Evolutionary conservation across 768 basidiomycete genomes (phyloP), one percentile per base, ranked within the genome.

Genomic region (Phanerochaete sordida): DNA sequence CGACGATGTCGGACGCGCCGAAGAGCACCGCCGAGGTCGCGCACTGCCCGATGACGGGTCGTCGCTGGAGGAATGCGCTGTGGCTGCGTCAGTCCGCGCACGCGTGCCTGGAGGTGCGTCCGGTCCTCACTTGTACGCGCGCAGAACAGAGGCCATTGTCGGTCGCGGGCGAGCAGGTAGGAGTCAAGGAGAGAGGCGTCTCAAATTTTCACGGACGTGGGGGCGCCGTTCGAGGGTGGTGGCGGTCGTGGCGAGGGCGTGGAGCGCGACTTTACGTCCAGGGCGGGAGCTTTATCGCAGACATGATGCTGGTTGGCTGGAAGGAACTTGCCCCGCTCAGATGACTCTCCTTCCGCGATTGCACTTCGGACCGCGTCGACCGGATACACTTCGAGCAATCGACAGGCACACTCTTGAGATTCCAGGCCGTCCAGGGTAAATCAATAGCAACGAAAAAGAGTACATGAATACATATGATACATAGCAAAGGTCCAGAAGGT

Each of bases 1-100:
- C 94, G 45, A 95, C 81, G 1, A 94, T 66, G 69, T 93, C 92
- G 23, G 90, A 91, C 6, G 81, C 76, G 46, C 88, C 86, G 63
- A 92, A 93, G 9, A 93, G 75, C 53, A 87, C 65, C 1, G 80
- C 83, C 0, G 87, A 87, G 0, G 88, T 88, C 0, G 74, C 72
- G 58, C 85, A 88, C 64, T 90, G 87, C 1, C 84, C 74, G 19
- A 84, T 56, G 75, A 88, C 76, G 0, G 90, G 89, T 13, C 83
- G 78, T 12, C 85, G 81, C 53, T 87, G 72, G 23, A 91, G 79
- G 21, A 80, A 74, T 0, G 84, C 74, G 69, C 89, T 90, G 43
- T 27, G 15, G 5, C 9, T 33, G 26, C n/a, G 23, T 33, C n/a
- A 15, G 33, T 54, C 46, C 52, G 26, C 46, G 27, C 16, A 37